These are phyloP conservation scores for Podaxis rugospora DNA, from an alignment of 768 basidiomycete genomes.

Conservation along the genomic window DNA sequence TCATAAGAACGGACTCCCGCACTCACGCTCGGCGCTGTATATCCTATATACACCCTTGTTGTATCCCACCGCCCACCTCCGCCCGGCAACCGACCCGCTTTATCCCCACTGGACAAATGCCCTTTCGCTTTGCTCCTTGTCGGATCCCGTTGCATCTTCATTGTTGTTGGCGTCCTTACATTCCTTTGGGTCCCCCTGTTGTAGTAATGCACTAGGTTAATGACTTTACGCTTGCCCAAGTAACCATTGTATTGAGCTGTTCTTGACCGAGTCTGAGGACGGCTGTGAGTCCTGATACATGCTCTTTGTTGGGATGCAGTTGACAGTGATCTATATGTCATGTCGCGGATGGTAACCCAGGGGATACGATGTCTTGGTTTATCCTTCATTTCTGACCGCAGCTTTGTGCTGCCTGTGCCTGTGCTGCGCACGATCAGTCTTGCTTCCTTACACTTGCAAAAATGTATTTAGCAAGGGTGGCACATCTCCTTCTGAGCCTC, in stretches of 20 bases:
- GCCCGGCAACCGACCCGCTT: neutral
- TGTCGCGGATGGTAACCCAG: neutral
- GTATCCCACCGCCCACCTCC: neutral
- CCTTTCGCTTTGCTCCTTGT: neutral
- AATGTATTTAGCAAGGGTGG: neutral
- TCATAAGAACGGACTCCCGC: conserved; percentile 25
- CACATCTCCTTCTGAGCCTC: neutral
- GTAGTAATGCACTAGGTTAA: conserved; percentile 6
- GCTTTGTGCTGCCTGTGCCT: neutral
- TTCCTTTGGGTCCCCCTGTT: neutral
- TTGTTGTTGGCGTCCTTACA: neutral
- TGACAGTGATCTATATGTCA: neutral
- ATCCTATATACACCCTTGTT: conserved; percentile 12
- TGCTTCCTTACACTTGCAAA: neutral
- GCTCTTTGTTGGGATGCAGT: neutral
- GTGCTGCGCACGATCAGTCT: neutral
- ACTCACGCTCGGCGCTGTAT: neutral
- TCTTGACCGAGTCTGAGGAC: neutral
- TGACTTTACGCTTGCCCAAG: neutral
- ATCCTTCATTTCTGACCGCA: neutral
- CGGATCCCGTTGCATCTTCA: neutral
- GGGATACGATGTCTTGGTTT: neutral
- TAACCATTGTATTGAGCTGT: neutral
- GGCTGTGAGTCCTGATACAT: neutral
- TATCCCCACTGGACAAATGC: neutral